Conservation (phyloP, 192 early-diverging fungal genomes). For the Linnemannia exigua region DNA sequence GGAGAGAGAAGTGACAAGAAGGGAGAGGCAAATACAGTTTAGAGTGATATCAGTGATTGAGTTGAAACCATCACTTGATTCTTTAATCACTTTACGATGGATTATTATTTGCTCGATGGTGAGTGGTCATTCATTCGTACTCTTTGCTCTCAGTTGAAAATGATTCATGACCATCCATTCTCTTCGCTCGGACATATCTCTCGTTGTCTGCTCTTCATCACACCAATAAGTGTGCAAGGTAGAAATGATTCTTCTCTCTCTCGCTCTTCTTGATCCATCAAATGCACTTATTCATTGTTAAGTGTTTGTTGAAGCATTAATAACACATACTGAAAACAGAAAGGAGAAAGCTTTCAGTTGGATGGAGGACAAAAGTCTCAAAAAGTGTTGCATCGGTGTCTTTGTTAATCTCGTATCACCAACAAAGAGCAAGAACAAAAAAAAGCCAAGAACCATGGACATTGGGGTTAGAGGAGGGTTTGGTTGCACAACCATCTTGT, state of each 20-base stretch:
- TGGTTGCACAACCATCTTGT: neutral
- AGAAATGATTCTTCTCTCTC: too few relatives aligned
- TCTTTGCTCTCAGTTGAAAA: neutral
- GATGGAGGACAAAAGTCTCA: neutral
- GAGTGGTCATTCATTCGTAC: neutral
- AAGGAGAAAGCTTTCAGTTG: neutral
- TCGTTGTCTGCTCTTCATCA: neutral
- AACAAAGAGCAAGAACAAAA: neutral
- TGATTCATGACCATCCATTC: neutral
- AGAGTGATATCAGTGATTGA: neutral
- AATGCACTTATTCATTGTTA: too few relatives aligned
- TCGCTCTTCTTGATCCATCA: too few relatives aligned
- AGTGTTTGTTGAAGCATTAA: too few relatives aligned
- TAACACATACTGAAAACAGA: too few relatives aligned
- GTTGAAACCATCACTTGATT: neutral
- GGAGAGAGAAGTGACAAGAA: neutral
- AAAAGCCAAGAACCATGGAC: neutral
- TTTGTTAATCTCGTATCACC: neutral
- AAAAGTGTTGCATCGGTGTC: neutral
- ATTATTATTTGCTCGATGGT: neutral
- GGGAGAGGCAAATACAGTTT: neutral
- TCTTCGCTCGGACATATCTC: neutral
- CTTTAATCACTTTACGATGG: neutral
- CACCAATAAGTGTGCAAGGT: too few relatives aligned
- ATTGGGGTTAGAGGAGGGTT: neutral